Evolutionary conservation across 2,329 filamentous ascomycete species (phyloP).

Genomic region (Penicillium sp.): DNA sequence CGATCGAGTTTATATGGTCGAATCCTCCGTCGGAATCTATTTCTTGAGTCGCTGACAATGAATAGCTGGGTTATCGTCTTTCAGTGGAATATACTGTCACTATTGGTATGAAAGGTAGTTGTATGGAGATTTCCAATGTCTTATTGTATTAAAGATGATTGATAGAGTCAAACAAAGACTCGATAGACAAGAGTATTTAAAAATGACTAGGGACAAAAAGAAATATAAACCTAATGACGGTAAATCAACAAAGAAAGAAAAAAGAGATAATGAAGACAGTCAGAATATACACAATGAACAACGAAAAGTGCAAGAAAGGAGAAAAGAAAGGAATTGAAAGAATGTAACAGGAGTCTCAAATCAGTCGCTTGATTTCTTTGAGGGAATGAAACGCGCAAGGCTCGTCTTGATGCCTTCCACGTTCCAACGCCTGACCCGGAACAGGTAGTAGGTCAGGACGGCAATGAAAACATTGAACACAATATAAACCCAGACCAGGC

Average conservation of each 20-base stretch:
- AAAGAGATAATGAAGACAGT: not conserved
- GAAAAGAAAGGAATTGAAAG: not conserved
- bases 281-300: not conserved
- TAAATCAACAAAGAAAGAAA: not conserved
- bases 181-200: not conserved
- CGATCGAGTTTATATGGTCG: not conserved
- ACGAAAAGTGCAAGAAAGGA: not conserved
- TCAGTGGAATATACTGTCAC: not conserved
- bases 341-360: not conserved
- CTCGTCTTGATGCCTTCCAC: constrained; percentile 15
- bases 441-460: constrained; percentile 44
- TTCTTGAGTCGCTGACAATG: too few species aligned
- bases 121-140: not conserved
- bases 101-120: not conserved
- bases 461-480: constrained; percentile 57
- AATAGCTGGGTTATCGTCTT: not conserved
- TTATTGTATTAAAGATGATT: not conserved
- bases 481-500: constrained; percentile 60
- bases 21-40: not conserved
- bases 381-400: constrained; percentile 8
- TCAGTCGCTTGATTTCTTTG: constrained; percentile 8
- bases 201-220: not conserved
- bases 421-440: constrained; percentile 31
- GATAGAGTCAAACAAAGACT: not conserved
- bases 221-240: not conserved